Evolutionary conservation across 129 eudicot genomes (phyloP).

Genomic region (Centaurea solstitialis): DNA sequence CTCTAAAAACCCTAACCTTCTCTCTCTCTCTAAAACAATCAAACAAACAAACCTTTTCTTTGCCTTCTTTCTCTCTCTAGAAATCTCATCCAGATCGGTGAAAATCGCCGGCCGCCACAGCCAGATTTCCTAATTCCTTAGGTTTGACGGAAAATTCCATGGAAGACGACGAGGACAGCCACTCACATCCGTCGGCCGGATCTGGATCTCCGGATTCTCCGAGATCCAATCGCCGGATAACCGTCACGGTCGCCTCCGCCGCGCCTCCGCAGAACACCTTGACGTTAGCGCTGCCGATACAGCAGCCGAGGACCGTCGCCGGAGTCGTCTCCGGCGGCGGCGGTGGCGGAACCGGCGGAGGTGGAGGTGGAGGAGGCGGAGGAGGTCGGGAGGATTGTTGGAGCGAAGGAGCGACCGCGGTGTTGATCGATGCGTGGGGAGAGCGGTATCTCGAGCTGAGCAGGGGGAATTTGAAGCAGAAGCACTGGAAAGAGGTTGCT

Average conservation of each 20-base stretch:
- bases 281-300: constrained; percentile 73
- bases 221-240: constrained; percentile 50
- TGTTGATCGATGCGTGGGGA: constrained; percentile 96
- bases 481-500: constrained; percentile 91
- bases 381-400: constrained; percentile 93
- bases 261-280: constrained; percentile 62
- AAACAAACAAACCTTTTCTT: constrained; percentile 15
- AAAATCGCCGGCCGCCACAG: constrained; percentile 3
- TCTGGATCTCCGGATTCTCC: constrained; percentile 51
- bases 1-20: constrained; percentile 37
- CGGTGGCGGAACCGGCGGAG: constrained; percentile 18
- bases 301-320: constrained; percentile 28
- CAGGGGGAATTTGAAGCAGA: constrained; percentile 81
- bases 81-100: constrained; percentile 19
- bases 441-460: constrained; percentile 76
- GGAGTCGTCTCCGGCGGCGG: constrained; percentile 22
- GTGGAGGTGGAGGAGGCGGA: constrained; percentile 41
- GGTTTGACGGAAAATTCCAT: constrained; percentile 23
- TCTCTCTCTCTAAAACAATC: constrained; percentile 23
- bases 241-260: constrained; percentile 78
- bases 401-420: constrained; percentile 93
- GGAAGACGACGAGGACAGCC: constrained; percentile 83
- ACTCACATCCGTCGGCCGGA: constrained; percentile 46
- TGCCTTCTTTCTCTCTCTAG: constrained; percentile 29
- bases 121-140: too few species aligned